phyloP scores from a whole-genome alignment of 2,329 filamentous ascomycete species.

The Colletotrichum echinochloae region DNA sequence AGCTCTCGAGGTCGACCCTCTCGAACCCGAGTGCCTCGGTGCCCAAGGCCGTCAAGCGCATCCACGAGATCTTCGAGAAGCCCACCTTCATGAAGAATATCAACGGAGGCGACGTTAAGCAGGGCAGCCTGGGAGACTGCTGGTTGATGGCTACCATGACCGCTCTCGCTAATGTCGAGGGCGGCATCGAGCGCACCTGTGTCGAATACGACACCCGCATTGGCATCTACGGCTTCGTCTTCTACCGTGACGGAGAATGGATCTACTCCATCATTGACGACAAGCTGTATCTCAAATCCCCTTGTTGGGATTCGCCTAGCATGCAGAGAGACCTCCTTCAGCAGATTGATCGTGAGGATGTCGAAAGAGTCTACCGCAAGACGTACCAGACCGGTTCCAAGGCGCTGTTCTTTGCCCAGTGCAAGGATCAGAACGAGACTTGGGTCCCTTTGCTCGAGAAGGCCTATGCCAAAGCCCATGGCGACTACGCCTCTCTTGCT shows the following conservation, averaged over 20 bases:
- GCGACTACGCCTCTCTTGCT: conserved; percentile 77
- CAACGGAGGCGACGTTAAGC: conserved; percentile 80
- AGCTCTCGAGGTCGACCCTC: conserved; percentile 59
- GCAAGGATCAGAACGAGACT: conserved; percentile 81
- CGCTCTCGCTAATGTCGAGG: conserved; percentile 79
- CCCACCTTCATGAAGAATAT: conserved; percentile 76
- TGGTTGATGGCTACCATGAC: conserved; percentile 86
- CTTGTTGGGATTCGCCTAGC: conserved; percentile 83
- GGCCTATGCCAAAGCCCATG: conserved; percentile 86
- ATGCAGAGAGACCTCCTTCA: conserved; percentile 80
- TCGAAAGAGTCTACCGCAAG: conserved; percentile 77
- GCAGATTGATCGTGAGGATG: conserved; percentile 79
- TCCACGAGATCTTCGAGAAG: conserved; percentile 80
- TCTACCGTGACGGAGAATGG: conserved; percentile 91
- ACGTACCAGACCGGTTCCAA: conserved; percentile 81
- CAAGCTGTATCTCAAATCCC: conserved; percentile 86
- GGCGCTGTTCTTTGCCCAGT: conserved; percentile 83
- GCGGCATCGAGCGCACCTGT: conserved; percentile 78
- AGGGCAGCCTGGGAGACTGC: conserved; percentile 83
- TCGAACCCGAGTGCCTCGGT: conserved; percentile 61
- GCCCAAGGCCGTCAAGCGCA: conserved; percentile 81
- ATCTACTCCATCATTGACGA: conserved; percentile 92
- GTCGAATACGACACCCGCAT: conserved; percentile 79
- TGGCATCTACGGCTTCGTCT: conserved; percentile 91
- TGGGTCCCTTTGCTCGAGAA: conserved; percentile 87